Conservation (phyloP, 345 rosid species). For the Nephelium lappaceum region DNA sequence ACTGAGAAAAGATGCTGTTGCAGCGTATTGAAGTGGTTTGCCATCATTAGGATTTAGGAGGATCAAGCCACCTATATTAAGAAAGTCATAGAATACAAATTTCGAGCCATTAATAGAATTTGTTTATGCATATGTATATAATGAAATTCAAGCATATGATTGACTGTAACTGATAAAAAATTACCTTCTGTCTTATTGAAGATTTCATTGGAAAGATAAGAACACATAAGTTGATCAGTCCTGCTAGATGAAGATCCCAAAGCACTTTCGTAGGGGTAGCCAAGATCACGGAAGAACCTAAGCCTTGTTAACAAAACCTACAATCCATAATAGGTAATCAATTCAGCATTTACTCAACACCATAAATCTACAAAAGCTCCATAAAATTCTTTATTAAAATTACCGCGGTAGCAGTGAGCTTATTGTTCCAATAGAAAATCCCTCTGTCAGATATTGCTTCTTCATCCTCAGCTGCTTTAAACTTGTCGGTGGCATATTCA, state of each 20-base stretch:
- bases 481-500: constrained; percentile 37
- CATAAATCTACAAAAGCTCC: neutral
- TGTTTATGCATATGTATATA: neutral
- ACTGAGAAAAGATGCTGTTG: constrained; percentile 57
- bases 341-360: neutral
- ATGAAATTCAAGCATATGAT: neutral
- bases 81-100: neutral
- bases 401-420: constrained; percentile 54
- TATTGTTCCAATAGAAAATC: constrained; percentile 65
- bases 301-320: constrained; percentile 57
- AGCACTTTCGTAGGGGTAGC: constrained; percentile 49
- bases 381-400: neutral
- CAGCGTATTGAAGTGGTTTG: constrained; percentile 51
- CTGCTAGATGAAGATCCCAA: constrained; percentile 34
- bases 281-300: constrained; percentile 49
- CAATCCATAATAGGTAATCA: constrained; percentile 4
- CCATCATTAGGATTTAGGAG: constrained; percentile 40
- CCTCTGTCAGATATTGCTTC: constrained; percentile 43
- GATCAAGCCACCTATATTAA: constrained; percentile 56
- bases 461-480: constrained; percentile 40
- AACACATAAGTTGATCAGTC: constrained; percentile 45
- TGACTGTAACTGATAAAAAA: neutral
- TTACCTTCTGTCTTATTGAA: constrained; percentile 48
- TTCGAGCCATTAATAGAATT: neutral
- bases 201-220: constrained; percentile 39